These are phyloP conservation scores for Pelagophyceae sp. DNA, from an alignment of 352 stramenopile species.

Conservation along the genomic window DNA sequence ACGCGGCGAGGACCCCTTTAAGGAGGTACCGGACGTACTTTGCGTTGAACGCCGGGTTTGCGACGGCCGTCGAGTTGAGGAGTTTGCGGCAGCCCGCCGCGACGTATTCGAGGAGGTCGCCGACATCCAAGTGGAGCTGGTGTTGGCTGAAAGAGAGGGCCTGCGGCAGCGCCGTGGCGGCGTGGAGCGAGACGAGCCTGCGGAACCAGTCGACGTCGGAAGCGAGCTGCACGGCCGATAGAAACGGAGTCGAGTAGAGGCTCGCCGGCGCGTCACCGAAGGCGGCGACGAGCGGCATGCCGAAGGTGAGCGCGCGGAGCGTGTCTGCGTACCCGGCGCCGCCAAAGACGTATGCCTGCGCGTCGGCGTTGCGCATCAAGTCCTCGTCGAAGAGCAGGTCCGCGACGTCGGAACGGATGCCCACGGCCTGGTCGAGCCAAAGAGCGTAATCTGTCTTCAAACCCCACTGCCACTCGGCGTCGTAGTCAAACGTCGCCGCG, in stretches of 20 bases:
- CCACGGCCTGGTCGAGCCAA: neutral
- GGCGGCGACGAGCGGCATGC: neutral
- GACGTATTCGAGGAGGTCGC: neutral
- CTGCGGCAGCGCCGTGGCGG: neutral
- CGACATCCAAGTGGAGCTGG: neutral
- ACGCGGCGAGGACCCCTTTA: no score
- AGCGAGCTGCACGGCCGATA: neutral
- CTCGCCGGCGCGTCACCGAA: neutral
- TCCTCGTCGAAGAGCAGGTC: neutral
- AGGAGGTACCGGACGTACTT: no score
- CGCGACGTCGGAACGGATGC: neutral
- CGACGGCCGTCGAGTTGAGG: no score
- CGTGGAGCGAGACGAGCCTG: neutral
- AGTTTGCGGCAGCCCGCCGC: no score
- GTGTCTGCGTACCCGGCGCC: neutral
- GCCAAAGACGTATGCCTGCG: neutral
- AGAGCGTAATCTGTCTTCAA: neutral
- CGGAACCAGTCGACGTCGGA: neutral
- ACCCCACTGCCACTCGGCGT: neutral
- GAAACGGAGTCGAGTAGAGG: neutral
- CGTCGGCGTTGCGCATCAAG: neutral
- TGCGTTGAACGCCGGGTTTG: no score
- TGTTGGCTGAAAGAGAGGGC: neutral
- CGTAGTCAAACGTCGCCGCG: neutral
- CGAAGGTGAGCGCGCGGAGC: neutral